A percentile compares a stretch with the other conserved stretches of the same genome.
Conservation (phyloP, 1,139 yeast genomes). For the Eremothecium cymbalariae region DNA sequence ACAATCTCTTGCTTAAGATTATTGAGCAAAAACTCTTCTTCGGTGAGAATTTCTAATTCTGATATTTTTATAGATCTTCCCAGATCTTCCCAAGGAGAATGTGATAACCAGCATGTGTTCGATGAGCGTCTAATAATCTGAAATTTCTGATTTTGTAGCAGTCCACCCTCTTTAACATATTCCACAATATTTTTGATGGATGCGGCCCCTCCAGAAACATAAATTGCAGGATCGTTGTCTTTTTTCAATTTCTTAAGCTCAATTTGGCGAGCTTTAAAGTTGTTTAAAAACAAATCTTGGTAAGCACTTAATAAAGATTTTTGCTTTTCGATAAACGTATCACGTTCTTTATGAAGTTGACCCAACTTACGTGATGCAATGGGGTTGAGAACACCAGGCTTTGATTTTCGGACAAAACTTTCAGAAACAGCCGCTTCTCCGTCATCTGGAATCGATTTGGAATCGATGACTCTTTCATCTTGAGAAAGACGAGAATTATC, state of each 20-base stretch:
- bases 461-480: no score
- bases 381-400: conserved; percentile 20
- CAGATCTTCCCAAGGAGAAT: conserved; percentile 33
- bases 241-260: conserved; percentile 19
- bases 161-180: conserved; percentile 9
- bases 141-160: conserved; percentile 12
- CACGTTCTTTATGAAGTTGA: conserved; percentile 20
- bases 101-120: conserved; percentile 31
- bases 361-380: conserved; percentile 16
- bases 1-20: conserved; percentile 28
- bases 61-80: conserved; percentile 30
- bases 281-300: conserved; percentile 13
- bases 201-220: conserved; percentile 19
- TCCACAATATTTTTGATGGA: conserved; percentile 15
- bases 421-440: conserved; percentile 10
- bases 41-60: conserved; percentile 23
- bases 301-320: conserved; percentile 20
- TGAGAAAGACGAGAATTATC: conserved; percentile 15
- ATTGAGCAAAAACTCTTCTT: conserved; percentile 29
- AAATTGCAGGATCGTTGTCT: conserved; percentile 24
- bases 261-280: conserved; percentile 20
- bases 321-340: conserved; percentile 17
- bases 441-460: conserved; percentile 4
- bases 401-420: conserved; percentile 7
- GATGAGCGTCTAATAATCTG: conserved; percentile 25